Base-by-base conservation (phyloP, 192 early-diverging fungal genomes). In the Entomortierella chlamydospora region DNA sequence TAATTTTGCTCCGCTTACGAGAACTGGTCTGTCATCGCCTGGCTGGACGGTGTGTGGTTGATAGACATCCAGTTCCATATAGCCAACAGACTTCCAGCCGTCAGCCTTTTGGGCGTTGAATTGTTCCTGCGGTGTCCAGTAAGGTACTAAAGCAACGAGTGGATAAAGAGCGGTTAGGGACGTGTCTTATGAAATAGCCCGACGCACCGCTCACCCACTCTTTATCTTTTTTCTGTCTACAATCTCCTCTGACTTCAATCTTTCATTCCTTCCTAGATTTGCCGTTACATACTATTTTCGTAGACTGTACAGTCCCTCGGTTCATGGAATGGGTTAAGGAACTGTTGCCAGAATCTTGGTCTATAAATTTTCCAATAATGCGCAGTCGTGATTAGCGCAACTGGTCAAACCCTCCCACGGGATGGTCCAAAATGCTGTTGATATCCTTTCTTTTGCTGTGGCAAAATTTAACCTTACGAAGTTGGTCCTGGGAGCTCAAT, bases 21-120 rank as follows among this genome's bases (percentile, higher is more conserved):
- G 61, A 42, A 83, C 70, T 29, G 82, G 82, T 52, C 68, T 68
- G 34, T 65, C 51, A 30, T 72, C 68, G 22, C 64, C 63, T 41
- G 47, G 62, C 37, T 61, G 11, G 22, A 82, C 63, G 31, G 65
- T 34, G 33, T 67, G 57, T 15, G 66, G 82, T 42, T 57, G 50
- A 42, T 79, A 83, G 53, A 83, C 60, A 29, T 83, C 82, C 59
- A 83, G 34, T 50, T 42, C 50, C 76, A 83, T 73, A 13, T 70
- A 60, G 34, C 31, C 37, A 2, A 61, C 57, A 39, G 71, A 61
- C 7, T 83, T 61, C 53, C 66, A 70, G 7, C 64, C 76, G 45
- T 83, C 76, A 17, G 53, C 34, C 37, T 57, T 53, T 22, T 49
- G 57, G 0, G 63, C 68, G 15, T 49, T 45, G 15, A 70, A 23